Base-by-base conservation (phyloP, 1,284 basidiomycete genomes). In the Singerocomus inundabilis region DNA sequence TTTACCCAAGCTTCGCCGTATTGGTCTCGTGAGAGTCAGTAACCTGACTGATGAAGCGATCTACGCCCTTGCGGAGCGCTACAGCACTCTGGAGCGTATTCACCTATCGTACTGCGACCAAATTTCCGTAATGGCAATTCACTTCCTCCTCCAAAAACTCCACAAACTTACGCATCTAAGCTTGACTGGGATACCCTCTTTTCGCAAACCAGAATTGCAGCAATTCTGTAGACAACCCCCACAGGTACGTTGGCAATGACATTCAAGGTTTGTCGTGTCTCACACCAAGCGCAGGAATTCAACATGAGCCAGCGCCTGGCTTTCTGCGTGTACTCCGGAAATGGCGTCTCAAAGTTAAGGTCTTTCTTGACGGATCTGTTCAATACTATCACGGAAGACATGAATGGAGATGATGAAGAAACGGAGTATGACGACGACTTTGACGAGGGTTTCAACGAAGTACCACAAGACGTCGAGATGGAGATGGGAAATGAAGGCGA, bases 31-130 rank as follows among this genome's bases (percentile, higher is more conserved):
- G 40, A 86, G 95, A 55, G 93, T 96, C 43, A 82, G 77, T 61
- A 93, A 95, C 60, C 75, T 99, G 46, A 99, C 97, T 3, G 96
- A 99, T 63, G 85, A 93, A 61, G 93, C 93, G 1, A 87, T 99
- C 26, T 91, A 91, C 61, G 81, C 93, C 1, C 79, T 99, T 9
- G 91, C 86, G 4, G 85, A 90, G 50, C 79, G 86, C 13, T 82
- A 89, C 57, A 80, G 84, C 33, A 91, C 92, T 2, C 78, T 99
- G 21, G 97, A 99, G 65, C 85, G 97, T 31, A 93, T 99, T 29
- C 97, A 99, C 68, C 76, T 99, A 24, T 97, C 93, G 2, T 99
- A 98, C 68, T 99, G 97, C 71, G 93, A 98, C 63, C 92, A 97
- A 60, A 89, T 99, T 53, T 85, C 89, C 5, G 91, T 98, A 54